Evolutionary conservation across 768 basidiomycete genomes (phyloP).

Genomic region (Holtermanniella nyarrowii): DNA sequence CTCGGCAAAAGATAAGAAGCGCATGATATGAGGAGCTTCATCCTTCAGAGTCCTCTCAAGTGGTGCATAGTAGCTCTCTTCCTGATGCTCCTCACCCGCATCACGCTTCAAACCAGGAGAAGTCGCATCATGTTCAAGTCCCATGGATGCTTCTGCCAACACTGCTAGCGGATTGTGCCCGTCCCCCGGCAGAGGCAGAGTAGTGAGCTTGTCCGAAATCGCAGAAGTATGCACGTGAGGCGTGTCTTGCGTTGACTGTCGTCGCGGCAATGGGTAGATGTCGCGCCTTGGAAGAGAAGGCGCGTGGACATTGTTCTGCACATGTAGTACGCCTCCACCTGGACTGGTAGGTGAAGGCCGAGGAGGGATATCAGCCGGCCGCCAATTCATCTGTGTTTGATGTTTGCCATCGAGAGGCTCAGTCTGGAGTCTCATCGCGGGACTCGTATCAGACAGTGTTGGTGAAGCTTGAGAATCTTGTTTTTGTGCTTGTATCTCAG

Average conservation of each 20-base stretch:
- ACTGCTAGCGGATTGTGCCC: slow-evolving; percentile 23
- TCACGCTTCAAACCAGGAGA: neutral
- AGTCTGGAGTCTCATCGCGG: neutral
- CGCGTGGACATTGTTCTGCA: too few relatives aligned
- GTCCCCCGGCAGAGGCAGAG: slow-evolving; percentile 26
- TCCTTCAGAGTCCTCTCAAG: slow-evolving; percentile 11
- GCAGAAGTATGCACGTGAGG: neutral
- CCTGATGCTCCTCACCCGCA: too few relatives aligned
- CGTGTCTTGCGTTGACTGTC: neutral
- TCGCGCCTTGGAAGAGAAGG: too few relatives aligned
- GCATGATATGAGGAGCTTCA: slow-evolving; percentile 32
- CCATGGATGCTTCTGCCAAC: slow-evolving; percentile 17
- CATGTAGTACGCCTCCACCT: neutral
- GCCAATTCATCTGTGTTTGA: neutral
- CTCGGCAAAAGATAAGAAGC: slow-evolving; percentile 15
- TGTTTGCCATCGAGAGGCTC: neutral
- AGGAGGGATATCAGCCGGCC: neutral
- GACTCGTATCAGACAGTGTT: neutral
- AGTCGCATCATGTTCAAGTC: too few relatives aligned
- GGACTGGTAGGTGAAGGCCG: too few relatives aligned
- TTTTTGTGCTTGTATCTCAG: neutral
- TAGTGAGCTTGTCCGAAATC: slow-evolving; percentile 14
- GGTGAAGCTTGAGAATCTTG: neutral
- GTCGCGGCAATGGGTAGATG: neutral
- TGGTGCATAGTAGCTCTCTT: slow-evolving; percentile 19